Evolutionary conservation across 2,329 filamentous ascomycete species (phyloP), one percentile per base, ranked within the genome.

Genomic region (Tolypocladium cylindrosporum): DNA sequence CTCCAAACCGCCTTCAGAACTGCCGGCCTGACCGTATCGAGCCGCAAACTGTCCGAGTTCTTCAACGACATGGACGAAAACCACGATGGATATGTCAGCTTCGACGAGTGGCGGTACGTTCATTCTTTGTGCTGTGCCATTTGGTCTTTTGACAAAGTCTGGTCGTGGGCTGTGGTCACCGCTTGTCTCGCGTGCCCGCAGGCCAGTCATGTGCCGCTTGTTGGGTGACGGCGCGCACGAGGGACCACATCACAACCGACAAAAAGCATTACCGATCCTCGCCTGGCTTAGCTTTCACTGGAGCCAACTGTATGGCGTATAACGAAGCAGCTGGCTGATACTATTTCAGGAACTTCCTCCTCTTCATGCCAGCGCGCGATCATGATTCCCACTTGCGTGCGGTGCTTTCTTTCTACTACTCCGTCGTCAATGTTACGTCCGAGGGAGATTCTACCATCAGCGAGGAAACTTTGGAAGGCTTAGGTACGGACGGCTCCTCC

Each of bases 31-130:
- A 81, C 85, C 10, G 87, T 97, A 14, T 88, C 91, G 27, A 85
- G 79, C 64, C 83, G 86, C 57, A 89, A 91, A 68, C 77, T 99
- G 52, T 83, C 90, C 62, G 83, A 86, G 61, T 97, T 99, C 76
- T 97, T 99, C 70, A 77, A 83, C 62, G 88, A 96, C 70, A 88
- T 99, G 66, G 94, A 99, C 71, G 81, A 84, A 69, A 93, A 99
- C 75, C 83, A 87, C 65, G 92, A 99, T 71, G 91, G 91, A 54
- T 85, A 77, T 62, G 96, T 97, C 65, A 91, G 82, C 61, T 97
- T 96, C 74, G 86, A 91, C 64, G 94, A 99, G 80, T 97, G 94
- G 94, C 87, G 93, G 93, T 97, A 85, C 74, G 87, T 78, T 24
- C 24, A 36, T 27, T 55, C 41, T 24, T 19, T 39, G 34, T 16